Evolutionary conservation across 805 yeast genomes (phyloP).

Genomic region (Alloascoidea hylecoeti): DNA sequence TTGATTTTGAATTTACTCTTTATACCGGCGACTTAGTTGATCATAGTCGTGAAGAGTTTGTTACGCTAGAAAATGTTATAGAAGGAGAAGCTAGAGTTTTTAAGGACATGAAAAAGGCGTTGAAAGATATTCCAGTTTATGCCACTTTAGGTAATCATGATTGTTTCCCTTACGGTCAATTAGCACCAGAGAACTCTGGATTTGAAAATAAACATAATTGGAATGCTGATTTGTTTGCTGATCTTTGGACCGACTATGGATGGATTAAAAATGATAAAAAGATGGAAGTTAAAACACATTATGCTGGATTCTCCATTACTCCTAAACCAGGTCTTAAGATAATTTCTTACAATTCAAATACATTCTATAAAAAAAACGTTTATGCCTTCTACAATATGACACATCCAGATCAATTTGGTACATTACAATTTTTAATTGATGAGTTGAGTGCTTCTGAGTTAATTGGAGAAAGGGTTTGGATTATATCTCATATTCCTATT

Average conservation of each 20-base stretch:
- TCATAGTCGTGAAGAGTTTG: slow-evolving; percentile 39
- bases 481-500: slow-evolving; percentile 54
- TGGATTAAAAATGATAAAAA: slow-evolving; percentile 26
- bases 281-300: slow-evolving; percentile 28
- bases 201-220: slow-evolving; percentile 27
- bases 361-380: slow-evolving; percentile 50
- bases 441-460: slow-evolving; percentile 49
- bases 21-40: slow-evolving; percentile 70
- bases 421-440: slow-evolving; percentile 41
- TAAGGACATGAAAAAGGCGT: slow-evolving; percentile 34
- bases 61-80: slow-evolving; percentile 31
- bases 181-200: slow-evolving; percentile 38
- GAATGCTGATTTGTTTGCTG: slow-evolving; percentile 33
- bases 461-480: slow-evolving; percentile 55
- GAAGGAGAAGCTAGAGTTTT: slow-evolving; percentile 37
- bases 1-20: slow-evolving; percentile 41
- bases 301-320: slow-evolving; percentile 45
- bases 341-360: slow-evolving; percentile 51
- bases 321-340: slow-evolving; percentile 45
- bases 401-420: slow-evolving; percentile 49
- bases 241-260: slow-evolving; percentile 29
- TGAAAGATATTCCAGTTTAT: slow-evolving; percentile 40
- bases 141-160: slow-evolving; percentile 63
- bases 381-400: slow-evolving; percentile 38
- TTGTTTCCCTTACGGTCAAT: slow-evolving; percentile 57